Evolutionary conservation across 805 yeast species (phyloP), one percentile per base, ranked within the genome.

Genomic region (Wickerhamomyces subpelliculosus): DNA sequence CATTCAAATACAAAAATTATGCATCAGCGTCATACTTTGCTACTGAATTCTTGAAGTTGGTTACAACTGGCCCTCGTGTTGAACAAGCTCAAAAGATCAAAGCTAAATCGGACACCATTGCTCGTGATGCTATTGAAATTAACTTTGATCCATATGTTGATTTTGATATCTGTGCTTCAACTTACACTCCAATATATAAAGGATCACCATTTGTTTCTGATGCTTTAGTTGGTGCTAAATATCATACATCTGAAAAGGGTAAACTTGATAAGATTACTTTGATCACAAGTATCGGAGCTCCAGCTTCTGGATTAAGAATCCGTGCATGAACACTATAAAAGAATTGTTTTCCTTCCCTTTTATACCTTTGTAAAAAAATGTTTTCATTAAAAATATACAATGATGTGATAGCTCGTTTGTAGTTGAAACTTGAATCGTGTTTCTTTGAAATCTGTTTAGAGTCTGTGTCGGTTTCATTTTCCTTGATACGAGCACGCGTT

Each of bases 81-180:
- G 96, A 88, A 39, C 87, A 83, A 60, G 97, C 96, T 5, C 76
- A 72, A 45, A 87, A 84, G 64, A 74, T 89, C 51, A 86, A 85
- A 64, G 69, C 78, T 19, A 80, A 76, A 53, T 79, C 96, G 12
- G 97, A 89, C 51, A 63, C 83, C 1, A 65, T 82, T 45, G 84
- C 94, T 2, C 76, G 79, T 37, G 97, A 94, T 64, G 88, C 93
- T 4, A 70, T 89, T 44, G 93, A 87, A 55, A 77, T 89, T 50
- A 94, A 90, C 57, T 93, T 88, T 57, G 96, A 93, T 58, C 95
- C 89, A 39, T 84, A 79, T 58, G 90, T 95, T 3, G 88, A 84
- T 40, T 89, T 89, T 60, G 93, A 84, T 36, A 80, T 93, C 41
- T 93, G 97, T 68, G 84, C 95, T 14, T 72, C 82, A 13, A 78